A percentile compares a stretch with the other conserved stretches of the same genome.
Conservation (phyloP, 2,329 filamentous ascomycete genomes). For the Aureobasidium sp. region DNA sequence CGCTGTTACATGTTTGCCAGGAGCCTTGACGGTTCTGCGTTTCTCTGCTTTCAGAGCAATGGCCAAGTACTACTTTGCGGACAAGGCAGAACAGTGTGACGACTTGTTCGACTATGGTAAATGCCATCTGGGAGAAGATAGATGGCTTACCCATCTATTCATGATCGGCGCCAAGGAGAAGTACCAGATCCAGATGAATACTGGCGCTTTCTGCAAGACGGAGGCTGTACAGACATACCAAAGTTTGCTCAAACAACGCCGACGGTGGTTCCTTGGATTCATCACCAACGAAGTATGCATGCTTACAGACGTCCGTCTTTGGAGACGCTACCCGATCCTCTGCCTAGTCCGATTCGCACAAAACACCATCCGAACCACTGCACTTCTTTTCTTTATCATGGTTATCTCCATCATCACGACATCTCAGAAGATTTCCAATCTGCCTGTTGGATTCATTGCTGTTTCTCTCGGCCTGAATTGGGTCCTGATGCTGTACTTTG, state of each 20-base stretch:
- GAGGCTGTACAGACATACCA: slow-evolving; percentile 85
- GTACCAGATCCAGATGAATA: slow-evolving; percentile 97
- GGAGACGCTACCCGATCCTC: slow-evolving; percentile 82
- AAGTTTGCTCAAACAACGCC: slow-evolving; percentile 84
- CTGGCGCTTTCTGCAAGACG: slow-evolving; percentile 95
- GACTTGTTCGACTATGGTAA: slow-evolving; percentile 97
- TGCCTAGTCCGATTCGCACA: slow-evolving; percentile 86
- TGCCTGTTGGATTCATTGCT: slow-evolving; percentile 88
- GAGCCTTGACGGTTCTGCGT: slow-evolving; percentile 88
- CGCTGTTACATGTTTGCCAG: slow-evolving; percentile 87
- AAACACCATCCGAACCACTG: slow-evolving; percentile 91
- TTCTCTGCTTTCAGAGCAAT: slow-evolving; percentile 95
- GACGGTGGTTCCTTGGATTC: slow-evolving; percentile 93
- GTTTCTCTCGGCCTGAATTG: slow-evolving; percentile 91
- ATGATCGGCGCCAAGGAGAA: slow-evolving; percentile 93
- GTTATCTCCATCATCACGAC: slow-evolving; percentile 78
- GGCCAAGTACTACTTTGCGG: slow-evolving; percentile 97
- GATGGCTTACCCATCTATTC: slow-evolving; percentile 95
- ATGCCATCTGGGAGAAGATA: slow-evolving; percentile 87
- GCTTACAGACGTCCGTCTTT: slow-evolving; percentile 88
- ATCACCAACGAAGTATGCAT: slow-evolving; percentile 98
- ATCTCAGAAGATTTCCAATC: slow-evolving; percentile 64
- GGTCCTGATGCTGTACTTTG: slow-evolving; percentile 94
- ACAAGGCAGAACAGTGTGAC: slow-evolving; percentile 90
- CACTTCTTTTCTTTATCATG: slow-evolving; percentile 90